Percentiles rank a stretch among this genome's conserved stretches.
These are phyloP conservation scores for Paramecium octaurelia DNA, from an alignment of 73 alveolate genomes.

Conservation along the genomic window DNA sequence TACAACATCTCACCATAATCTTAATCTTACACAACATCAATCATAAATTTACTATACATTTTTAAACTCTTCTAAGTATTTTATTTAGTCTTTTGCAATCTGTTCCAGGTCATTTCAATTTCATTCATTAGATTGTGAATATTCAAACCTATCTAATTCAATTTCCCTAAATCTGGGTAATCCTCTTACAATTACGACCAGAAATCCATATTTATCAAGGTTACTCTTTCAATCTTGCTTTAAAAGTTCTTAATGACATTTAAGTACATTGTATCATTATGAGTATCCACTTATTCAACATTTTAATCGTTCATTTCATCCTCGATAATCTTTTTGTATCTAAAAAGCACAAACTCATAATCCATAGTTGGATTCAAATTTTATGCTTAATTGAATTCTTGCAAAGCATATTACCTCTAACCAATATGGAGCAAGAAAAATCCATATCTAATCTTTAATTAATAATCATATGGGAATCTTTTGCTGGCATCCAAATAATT, in stretches of 20 bases:
- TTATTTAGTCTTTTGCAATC: neutral
- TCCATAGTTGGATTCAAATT: neutral
- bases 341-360: neutral
- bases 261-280: neutral
- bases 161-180: conserved; percentile 42
- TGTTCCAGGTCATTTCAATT: conserved; percentile 11
- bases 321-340: conserved; percentile 14
- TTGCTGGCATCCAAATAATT: conserved; percentile 31
- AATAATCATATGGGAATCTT: conserved; percentile 27
- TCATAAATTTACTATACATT: conserved; percentile 44
- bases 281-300: neutral
- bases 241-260: neutral
- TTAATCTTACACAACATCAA: conserved; percentile 25
- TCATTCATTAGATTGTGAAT: conserved; percentile 18
- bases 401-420: neutral
- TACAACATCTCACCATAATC: neutral
- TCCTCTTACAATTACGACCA: conserved; percentile 45
- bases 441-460: conserved; percentile 19
- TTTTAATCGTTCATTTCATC: conserved; percentile 48
- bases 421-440: neutral
- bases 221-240: neutral
- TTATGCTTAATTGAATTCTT: conserved; percentile 7
- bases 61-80: neutral
- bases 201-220: conserved; percentile 26
- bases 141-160: neutral